Conservation (phyloP, 2,329 filamentous ascomycete genomes). For the Teratosphaeria destructans region DNA sequence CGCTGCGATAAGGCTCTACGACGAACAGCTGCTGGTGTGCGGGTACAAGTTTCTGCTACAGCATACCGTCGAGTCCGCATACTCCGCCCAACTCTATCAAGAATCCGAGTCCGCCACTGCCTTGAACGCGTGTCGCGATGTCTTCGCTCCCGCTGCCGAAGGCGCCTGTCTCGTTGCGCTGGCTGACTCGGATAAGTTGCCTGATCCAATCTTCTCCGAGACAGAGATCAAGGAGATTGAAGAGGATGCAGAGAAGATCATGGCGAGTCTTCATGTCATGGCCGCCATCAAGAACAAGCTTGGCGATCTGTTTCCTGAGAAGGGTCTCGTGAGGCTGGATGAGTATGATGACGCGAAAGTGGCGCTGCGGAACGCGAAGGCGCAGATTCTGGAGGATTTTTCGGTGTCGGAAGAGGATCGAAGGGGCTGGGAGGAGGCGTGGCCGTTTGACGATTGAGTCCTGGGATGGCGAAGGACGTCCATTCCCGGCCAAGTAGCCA, state of each 20-base stretch:
- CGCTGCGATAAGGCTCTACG: not conserved
- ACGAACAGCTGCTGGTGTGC: not conserved
- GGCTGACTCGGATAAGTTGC: not conserved
- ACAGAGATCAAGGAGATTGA: constrained; percentile 7
- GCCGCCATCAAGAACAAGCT: not conserved
- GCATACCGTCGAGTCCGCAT: not conserved
- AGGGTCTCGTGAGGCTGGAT: constrained; percentile 1
- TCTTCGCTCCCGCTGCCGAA: not conserved
- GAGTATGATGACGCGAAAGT: constrained; percentile 3
- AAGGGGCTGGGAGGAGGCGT: not conserved
- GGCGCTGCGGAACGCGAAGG: not conserved
- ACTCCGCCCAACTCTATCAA: not conserved
- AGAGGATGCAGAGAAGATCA: not conserved
- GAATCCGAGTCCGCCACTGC: not conserved
- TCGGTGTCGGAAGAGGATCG: not conserved
- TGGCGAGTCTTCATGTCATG: not conserved
- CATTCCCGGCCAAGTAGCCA: too few relatives aligned
- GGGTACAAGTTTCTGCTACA: not conserved
- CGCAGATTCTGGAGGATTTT: constrained; percentile 1
- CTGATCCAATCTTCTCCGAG: not conserved
- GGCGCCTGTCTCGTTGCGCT: not conserved
- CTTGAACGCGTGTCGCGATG: not conserved
- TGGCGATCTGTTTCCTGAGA: constrained; percentile 1
- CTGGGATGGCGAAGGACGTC: not conserved
- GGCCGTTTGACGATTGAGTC: constrained; percentile 4